Base-by-base conservation (phyloP, 169 alveolate genomes). In the Sarcocystis neurona region DNA sequence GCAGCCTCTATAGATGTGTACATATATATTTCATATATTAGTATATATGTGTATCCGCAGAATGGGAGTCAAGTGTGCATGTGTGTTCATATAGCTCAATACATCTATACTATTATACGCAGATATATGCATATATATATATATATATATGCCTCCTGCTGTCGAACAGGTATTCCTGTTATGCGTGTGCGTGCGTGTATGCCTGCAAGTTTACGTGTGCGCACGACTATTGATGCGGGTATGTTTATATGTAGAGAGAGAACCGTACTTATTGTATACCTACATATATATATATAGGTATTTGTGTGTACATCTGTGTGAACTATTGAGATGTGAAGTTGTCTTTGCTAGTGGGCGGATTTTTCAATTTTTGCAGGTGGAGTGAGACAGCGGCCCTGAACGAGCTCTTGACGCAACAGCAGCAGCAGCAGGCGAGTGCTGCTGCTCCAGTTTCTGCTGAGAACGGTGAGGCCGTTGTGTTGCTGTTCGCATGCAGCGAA, bases 341-440 rank as follows among this genome's bases (percentile, higher is more conserved):
- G n/a, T n/a, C n/a, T n/a, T n/a, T n/a, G n/a, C n/a, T n/a, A n/a
- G n/a, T n/a, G n/a, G n/a, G 23, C 30, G 18, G 39, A 10, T 58
- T 10, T 58, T 58, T 32, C 2, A 1, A 1, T 63, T 63, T n/a
- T n/a, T 4, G 12, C 75, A 63, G 75, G 37, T 63, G 75, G 75
- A 63, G 75, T n/a, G 75, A 63, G 32, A 63, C 75, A 0, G 75
- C 75, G 20, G 75, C 75, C 20, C 75, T 63, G 20, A 30, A 37
- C 8, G 46, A 63, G 43, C 75, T 63, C 27, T 43, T 63, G 43
- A 63, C 20, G 3, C 75, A 63, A 41, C 75, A n/a, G 41, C 75
- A 63, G 8, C 44, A 37, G 43, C n/a, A 50, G 8, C 44, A 37
- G 27, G 10, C 75, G 75, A 18, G 41, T n/a, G 37, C 39, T 10